These are phyloP conservation scores for Blastobotrys proliferans DNA, from an alignment of 1,139 yeast genomes.

Conservation along the genomic window DNA sequence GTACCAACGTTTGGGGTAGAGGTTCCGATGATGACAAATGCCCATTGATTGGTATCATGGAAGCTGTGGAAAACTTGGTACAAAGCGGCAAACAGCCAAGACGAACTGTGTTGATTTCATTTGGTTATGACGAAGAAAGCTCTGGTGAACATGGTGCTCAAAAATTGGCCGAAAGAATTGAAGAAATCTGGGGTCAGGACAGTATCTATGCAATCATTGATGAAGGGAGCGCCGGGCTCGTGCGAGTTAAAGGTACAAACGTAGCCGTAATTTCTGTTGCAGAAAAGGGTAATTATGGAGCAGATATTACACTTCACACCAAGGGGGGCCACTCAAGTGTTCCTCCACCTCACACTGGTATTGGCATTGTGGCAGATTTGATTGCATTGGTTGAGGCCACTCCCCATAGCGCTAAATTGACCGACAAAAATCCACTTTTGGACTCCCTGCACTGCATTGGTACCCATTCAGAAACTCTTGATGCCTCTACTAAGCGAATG, in stretches of 20 bases:
- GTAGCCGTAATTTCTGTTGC: constrained; percentile 59
- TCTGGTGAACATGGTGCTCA: constrained; percentile 55
- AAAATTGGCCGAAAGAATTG: constrained; percentile 42
- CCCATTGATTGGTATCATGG: constrained; percentile 52
- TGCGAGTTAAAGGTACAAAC: constrained; percentile 42
- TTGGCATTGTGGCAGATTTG: constrained; percentile 60
- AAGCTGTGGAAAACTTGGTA: constrained; percentile 52
- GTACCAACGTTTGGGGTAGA: constrained; percentile 55
- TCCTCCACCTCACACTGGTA: constrained; percentile 69
- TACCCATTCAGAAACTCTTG: constrained; percentile 18
- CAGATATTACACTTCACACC: constrained; percentile 46
- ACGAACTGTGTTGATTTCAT: constrained; percentile 54
- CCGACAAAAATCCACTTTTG: constrained; percentile 50
- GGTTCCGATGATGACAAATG: constrained; percentile 66
- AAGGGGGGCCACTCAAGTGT: constrained; percentile 74
- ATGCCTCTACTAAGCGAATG: constrained; percentile 20
- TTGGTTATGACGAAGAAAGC: constrained; percentile 72
- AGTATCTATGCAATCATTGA: constrained; percentile 57
- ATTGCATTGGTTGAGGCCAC: constrained; percentile 49
- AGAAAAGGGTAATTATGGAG: constrained; percentile 65
- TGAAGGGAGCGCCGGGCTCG: constrained; percentile 49
- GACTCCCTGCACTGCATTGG: constrained; percentile 40
- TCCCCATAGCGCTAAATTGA: constrained; percentile 44
- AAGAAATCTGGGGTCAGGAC: constrained; percentile 52
- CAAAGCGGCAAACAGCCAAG: constrained; percentile 47